Evolutionary conservation across 2,329 filamentous ascomycete genomes (phyloP), one percentile per base, ranked within the genome.

Genomic region (Bipolaris zeicola): DNA sequence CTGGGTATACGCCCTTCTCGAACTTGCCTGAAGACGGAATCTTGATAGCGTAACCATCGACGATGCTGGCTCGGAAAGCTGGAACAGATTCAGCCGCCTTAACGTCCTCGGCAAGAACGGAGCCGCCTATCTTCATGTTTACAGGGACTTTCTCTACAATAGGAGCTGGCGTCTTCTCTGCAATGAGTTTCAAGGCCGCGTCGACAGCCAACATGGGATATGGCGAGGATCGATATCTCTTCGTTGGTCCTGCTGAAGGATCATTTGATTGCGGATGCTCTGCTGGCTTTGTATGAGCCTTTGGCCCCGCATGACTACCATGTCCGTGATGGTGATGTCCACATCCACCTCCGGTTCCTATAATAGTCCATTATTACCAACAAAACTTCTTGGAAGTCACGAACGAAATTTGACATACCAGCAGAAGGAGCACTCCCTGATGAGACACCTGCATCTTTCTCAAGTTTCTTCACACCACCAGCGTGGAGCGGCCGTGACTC

Each of bases 41-140:
- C 44, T 68, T 71, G 41, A 77, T 58, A 0, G 95, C 95, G 71
- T 99, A 99, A 1, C 95, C 95, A 74, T 99, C 95, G 0, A 99
- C 95, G 38, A 97, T 98, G 71, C 94, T 98, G 16, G 95, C 95
- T 56, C 92, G 83, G 77, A 96, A 99, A 0, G 94, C 95, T 0
- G 95, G 95, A 0, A 99, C 95, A 6, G 89, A 86, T 72, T 97
- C 94, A 3, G 79, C 78, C 0, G 95, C 92, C 37, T 81, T 85
- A 22, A 99, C 88, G 64, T 96, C 89, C 71, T 92, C 87, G 0
- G 94, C 92, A 1, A 99, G 80, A 0, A 98, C 88, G 7, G 84
- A 86, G 6, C 92, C 92, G 1, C 94, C 85, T 0, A 98, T 79
- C 1, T 78, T 77, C 33, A 83, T 81, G 57, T 89, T 80, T 3